Conservation (phyloP, 1,139 yeast species). For the Barnettozyma hawaiiensis region DNA sequence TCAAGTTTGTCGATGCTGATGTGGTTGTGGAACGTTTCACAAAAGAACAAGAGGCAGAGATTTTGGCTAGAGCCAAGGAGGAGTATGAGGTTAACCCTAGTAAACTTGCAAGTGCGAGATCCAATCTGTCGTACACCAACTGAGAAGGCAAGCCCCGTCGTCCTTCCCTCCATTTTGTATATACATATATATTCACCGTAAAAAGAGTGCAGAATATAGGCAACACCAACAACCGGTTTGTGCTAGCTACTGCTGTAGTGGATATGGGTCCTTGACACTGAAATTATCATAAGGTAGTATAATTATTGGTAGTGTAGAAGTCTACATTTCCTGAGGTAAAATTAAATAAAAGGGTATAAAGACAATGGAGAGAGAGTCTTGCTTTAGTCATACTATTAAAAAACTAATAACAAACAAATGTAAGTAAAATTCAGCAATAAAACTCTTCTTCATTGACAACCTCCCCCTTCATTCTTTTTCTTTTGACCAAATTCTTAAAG, state of each 20-base stretch:
- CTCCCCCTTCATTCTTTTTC: neutral
- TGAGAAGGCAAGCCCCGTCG: too few species aligned
- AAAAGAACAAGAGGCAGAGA: conserved; percentile 47
- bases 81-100: conserved; percentile 42
- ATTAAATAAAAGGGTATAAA: too few species aligned
- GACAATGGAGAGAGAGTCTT: too few species aligned
- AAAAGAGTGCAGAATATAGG: neutral
- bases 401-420: neutral
- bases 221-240: too few species aligned
- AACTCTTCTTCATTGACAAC: neutral
- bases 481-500: neutral
- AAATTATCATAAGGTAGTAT: too few species aligned
- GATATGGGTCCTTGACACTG: too few species aligned
- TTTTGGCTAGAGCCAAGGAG: conserved; percentile 34
- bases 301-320: too few species aligned
- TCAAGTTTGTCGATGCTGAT: conserved; percentile 80
- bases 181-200: neutral
- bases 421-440: neutral
- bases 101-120: conserved; percentile 56
- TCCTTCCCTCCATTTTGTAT: neutral
- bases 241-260: too few species aligned
- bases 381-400: neutral
- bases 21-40: conserved; percentile 71
- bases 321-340: too few species aligned
- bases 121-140: conserved; percentile 58